Evolutionary conservation across 768 basidiomycete genomes (phyloP), one percentile per base, ranked within the genome.

Genomic region (Termitomyces sp.): DNA sequence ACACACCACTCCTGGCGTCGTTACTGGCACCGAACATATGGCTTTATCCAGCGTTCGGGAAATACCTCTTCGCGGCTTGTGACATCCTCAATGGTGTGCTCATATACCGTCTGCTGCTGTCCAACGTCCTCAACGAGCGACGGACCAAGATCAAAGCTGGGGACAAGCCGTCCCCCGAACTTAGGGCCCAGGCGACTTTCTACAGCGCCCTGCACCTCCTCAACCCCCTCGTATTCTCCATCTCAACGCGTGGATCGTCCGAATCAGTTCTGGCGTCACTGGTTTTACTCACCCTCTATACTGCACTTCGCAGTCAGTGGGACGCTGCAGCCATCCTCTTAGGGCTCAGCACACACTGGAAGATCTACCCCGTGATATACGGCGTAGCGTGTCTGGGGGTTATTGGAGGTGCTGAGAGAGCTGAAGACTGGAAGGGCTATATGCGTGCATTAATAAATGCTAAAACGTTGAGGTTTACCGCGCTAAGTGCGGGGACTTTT

Each of bases 171-270:
- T 46, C 21, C 5, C 27, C 23, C 8, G 53, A 64, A 54, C 30
- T 23, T 32, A 32, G 52, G 17, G 42, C 53, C 7, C 43, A 52
- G 53, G 85, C 89, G 5, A 78, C 80, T 1, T 61, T 85, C n/a
- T 84, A 84, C 61, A 81, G 82, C 35, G 73, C 82, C 0, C 64
- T 88, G 2, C 92, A 98, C 74, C 85, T 98, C 2, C 79, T 98
- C 57, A 98, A 95, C 72, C 97, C 97, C 0, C 81, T 99, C 63
- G 89, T 96, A 2, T 90, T 97, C 70, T 88, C 94, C 60, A 98
- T 99, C 64, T 97, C 95, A 7, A 98, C 97, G 0, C 86, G 97
- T 17, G 97, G 97, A 7, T 98, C 94, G 17, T 95, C 96, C 4
- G 97, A 99, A 70, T 85, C 92, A 2, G 73, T 97, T 17, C 83